Conservation (phyloP, 345 rosid genomes). For the Atalantia buxifolia region DNA sequence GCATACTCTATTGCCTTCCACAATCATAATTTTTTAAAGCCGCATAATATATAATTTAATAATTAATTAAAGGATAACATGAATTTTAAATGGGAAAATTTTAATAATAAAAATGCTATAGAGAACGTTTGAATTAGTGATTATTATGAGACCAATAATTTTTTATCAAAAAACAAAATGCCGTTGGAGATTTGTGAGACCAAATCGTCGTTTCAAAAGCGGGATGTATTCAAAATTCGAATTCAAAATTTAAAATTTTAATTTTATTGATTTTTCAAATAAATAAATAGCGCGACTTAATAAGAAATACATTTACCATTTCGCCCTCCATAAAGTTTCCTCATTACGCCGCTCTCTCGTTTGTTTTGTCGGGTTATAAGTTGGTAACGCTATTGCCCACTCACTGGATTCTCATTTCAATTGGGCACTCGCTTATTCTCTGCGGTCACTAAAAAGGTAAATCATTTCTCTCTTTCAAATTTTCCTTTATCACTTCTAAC, state of each 20-base stretch:
- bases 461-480: neutral
- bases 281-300: neutral
- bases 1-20: too few species aligned
- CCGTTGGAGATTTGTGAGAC: neutral
- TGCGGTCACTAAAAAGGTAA: neutral
- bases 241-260: conserved; percentile 11
- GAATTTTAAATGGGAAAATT: too few species aligned
- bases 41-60: too few species aligned
- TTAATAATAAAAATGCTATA: too few species aligned
- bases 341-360: neutral
- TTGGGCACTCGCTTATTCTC: neutral
- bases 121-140: too few species aligned
- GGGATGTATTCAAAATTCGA: conserved; percentile 37
- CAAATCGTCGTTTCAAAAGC: conserved; percentile 14
- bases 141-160: too few species aligned
- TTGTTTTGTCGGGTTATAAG: neutral
- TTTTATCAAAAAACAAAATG: neutral
- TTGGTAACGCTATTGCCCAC: neutral
- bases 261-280: neutral
- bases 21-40: too few species aligned
- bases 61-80: too few species aligned
- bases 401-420: neutral
- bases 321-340: neutral
- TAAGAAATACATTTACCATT: neutral
- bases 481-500: neutral